Conservation (phyloP, 257 asterid genomes). For the Solanum bulbocastanum region DNA sequence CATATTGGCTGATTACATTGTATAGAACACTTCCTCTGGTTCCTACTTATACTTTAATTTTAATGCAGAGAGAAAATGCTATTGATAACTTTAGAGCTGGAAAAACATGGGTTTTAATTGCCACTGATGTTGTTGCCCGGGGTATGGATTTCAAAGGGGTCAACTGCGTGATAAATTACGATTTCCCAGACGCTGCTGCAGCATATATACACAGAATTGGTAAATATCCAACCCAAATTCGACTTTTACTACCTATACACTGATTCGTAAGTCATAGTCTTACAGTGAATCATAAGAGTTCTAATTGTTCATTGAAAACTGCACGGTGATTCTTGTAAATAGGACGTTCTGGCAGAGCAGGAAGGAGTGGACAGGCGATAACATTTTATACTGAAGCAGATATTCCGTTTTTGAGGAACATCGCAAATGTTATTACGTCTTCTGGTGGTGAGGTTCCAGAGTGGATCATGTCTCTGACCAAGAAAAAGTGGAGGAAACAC, state of each 20-base stretch:
- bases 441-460: conserved; percentile 81
- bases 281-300: no score
- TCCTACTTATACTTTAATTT: background rate
- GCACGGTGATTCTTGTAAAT: background rate
- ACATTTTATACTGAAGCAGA: conserved; percentile 80
- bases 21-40: background rate
- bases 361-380: conserved; percentile 84
- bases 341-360: conserved; percentile 94
- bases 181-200: conserved; percentile 80
- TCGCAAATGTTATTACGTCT: conserved; percentile 73
- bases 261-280: background rate
- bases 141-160: conserved; percentile 98
- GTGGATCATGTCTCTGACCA: conserved; percentile 50
- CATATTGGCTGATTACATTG: background rate
- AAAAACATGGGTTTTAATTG: conserved; percentile 90
- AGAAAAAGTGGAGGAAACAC: conserved; percentile 82
- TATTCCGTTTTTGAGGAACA: conserved; percentile 47
- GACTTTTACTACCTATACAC: background rate
- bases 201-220: conserved; percentile 89
- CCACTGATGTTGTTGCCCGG: conserved; percentile 88
- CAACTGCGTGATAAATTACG: conserved; percentile 78
- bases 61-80: conserved; percentile 62
- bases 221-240: conserved; percentile 10
- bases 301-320: background rate
- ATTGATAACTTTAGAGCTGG: conserved; percentile 78